A percentile compares a stretch with the other conserved stretches of the same genome.
Evolutionary conservation across 257 asterid species (phyloP).

Genomic region (Handroanthus guayacan): DNA sequence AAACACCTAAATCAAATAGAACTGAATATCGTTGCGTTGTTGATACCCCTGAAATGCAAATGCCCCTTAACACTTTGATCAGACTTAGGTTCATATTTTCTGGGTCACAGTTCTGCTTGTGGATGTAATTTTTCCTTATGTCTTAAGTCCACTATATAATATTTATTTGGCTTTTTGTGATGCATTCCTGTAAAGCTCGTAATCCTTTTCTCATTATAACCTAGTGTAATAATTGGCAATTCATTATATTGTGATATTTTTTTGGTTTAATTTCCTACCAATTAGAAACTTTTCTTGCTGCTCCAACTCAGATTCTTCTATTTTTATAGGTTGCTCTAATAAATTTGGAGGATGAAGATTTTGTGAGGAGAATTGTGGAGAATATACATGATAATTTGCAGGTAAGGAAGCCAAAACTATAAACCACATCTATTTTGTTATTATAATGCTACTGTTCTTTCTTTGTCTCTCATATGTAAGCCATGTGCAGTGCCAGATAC

Average conservation of each 20-base stretch:
- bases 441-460: not conserved
- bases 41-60: too few relatives aligned
- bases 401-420: constrained; percentile 54
- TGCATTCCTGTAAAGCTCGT: constrained; percentile 4
- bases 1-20: too few relatives aligned
- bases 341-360: constrained; percentile 95
- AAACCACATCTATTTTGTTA: not conserved
- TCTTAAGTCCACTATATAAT: too few relatives aligned
- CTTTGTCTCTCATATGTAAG: not conserved
- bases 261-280: constrained; percentile 14
- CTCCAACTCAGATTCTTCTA: constrained; percentile 26
- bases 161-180: not conserved
- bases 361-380: constrained; percentile 75
- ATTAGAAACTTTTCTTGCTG: constrained; percentile 16
- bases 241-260: constrained; percentile 17
- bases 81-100: too few relatives aligned
- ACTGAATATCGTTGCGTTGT: too few relatives aligned
- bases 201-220: constrained; percentile 8
- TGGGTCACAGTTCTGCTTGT: too few relatives aligned
- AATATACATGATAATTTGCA: constrained; percentile 69
- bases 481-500: not conserved
- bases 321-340: constrained; percentile 79
- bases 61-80: too few relatives aligned
- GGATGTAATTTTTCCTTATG: too few relatives aligned
- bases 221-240: not conserved